Evolutionary conservation across 257 asterid genomes (phyloP).

Genomic region (Solanum bukasovii): DNA sequence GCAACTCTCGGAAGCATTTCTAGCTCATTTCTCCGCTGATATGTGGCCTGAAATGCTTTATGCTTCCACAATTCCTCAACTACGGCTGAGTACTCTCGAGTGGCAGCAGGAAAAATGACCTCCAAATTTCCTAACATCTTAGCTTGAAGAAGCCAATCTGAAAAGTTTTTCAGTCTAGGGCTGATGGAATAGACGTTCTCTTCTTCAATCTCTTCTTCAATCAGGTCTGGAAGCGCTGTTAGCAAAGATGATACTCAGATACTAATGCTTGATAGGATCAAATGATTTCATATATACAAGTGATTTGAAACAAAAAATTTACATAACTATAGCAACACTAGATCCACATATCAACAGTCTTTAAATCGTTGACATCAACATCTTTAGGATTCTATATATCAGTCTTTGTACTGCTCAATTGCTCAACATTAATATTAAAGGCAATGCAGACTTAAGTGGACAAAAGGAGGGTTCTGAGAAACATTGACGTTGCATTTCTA

Average conservation of each 20-base stretch:
- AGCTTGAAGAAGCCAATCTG: conserved; percentile 66
- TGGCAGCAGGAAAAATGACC: conserved; percentile 75
- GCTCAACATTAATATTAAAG: background rate
- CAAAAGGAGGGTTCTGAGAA: background rate
- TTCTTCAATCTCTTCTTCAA: conserved; percentile 38
- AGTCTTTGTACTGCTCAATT: background rate
- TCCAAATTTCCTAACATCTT: conserved; percentile 71
- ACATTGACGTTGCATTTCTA: background rate
- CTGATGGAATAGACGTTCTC: conserved; percentile 36
- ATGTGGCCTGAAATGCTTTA: conserved; percentile 69
- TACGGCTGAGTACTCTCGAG: conserved; percentile 63
- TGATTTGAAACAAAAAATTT: background rate
- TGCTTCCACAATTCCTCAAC: conserved; percentile 73
- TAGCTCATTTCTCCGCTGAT: conserved; percentile 60
- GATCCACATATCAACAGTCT: background rate
- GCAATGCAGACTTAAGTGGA: background rate
- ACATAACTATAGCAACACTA: background rate
- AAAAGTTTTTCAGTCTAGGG: conserved; percentile 49
- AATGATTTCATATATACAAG: background rate
- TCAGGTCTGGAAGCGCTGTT: conserved; percentile 33
- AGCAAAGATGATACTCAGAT: conserved; percentile 5
- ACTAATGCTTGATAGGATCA: background rate
- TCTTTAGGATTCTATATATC: background rate
- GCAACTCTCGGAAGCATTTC: conserved; percentile 58
- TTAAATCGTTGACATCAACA: background rate